Percentiles rank a stretch among this genome's conserved stretches.
phyloP scores from a whole-genome alignment of 73 alveolate genomes.

The Paramecium pentaurelia region DNA sequence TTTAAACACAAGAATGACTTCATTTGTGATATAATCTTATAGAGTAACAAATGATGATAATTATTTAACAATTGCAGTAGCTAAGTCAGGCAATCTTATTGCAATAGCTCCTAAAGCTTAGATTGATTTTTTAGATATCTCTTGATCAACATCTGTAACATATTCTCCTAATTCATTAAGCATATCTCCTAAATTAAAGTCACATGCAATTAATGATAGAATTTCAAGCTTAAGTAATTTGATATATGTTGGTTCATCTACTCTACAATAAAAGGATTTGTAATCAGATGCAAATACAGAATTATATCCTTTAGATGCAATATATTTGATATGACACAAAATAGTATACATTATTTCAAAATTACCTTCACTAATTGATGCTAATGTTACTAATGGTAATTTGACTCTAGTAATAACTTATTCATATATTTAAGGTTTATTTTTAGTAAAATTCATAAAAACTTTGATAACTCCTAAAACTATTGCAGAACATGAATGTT shows the following conservation, averaged over 20 bases:
- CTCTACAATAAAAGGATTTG: slow-evolving; percentile 94
- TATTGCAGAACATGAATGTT: slow-evolving; percentile 91
- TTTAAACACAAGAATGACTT: slow-evolving; percentile 70
- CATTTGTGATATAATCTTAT: slow-evolving; percentile 75
- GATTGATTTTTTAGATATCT: slow-evolving; percentile 82
- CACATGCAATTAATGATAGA: slow-evolving; percentile 67
- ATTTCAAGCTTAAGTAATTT: slow-evolving; percentile 93
- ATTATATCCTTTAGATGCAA: slow-evolving; percentile 52
- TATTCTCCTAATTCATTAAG: slow-evolving; percentile 87
- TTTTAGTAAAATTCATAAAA: slow-evolving; percentile 92
- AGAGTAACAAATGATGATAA: slow-evolving; percentile 76
- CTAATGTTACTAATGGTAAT: slow-evolving; percentile 94
- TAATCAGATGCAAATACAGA: slow-evolving; percentile 81
- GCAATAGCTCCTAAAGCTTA: slow-evolving; percentile 79
- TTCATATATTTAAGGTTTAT: slow-evolving; percentile 79
- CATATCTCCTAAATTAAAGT: slow-evolving; percentile 75
- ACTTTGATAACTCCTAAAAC: slow-evolving; percentile 96
- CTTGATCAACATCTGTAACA: slow-evolving; percentile 88
- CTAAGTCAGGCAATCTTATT: slow-evolving; percentile 69
- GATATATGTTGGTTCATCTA: slow-evolving; percentile 96
- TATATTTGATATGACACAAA: slow-evolving; percentile 88
- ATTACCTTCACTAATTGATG: slow-evolving; percentile 91
- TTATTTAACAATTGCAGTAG: slow-evolving; percentile 72
- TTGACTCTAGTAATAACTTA: slow-evolving; percentile 91
- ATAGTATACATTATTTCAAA: slow-evolving; percentile 91